Evolutionary conservation across 2,329 filamentous ascomycete genomes (phyloP), one percentile per base, ranked within the genome.

Genomic region (Monilinia polystroma): DNA sequence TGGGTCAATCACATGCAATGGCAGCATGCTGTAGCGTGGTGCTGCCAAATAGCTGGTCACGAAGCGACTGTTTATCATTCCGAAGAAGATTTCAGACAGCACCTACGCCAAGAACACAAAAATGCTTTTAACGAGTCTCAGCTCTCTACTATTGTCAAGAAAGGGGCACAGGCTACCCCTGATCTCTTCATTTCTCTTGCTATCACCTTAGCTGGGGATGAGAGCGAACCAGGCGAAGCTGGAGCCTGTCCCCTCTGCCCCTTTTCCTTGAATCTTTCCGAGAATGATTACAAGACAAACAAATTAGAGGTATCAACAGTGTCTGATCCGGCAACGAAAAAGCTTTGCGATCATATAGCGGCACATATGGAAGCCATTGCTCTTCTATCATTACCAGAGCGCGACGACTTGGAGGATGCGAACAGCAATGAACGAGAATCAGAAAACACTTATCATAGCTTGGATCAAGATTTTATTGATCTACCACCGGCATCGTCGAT

Each of bases 21-120:
- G 60, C 60, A 54, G 20, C 60, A 63, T 63, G 60, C 60, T 2
- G 16, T 63, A 6, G 60, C 35, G 4, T 63, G 60, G 60, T 63
- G 47, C 23, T 63, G 60, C 20, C 60, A 63, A 43, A 49, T 35
- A 2, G 35, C 38, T 20, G 60, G 38, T 23, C 60, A 63, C 23
- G 49, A 63, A 63, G 20, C 60, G 20, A 55, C 16, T 32, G 20
- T 63, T 32, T 63, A 43, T 10, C 18, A 41, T 23, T 63, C 26
- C 2, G 60, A 63, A 45, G 38, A 63, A 55, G 60, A 63, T 5
- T 45, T 63, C 2, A 55, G n/a, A 23, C 26, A 32, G 29, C 60
- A 63, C 20, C 32, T 63, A 35, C 23, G 35, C 4, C 18, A 45
- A 52, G 47, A 53, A n/a, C 51, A 63, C n/a, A 12, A 23, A 16